A percentile compares a stretch with the other conserved stretches of the same genome.
These are phyloP conservation scores for Aegilops speltoides DNA, from an alignment of 176 grass and related monocot genomes.

Conservation along the genomic window DNA sequence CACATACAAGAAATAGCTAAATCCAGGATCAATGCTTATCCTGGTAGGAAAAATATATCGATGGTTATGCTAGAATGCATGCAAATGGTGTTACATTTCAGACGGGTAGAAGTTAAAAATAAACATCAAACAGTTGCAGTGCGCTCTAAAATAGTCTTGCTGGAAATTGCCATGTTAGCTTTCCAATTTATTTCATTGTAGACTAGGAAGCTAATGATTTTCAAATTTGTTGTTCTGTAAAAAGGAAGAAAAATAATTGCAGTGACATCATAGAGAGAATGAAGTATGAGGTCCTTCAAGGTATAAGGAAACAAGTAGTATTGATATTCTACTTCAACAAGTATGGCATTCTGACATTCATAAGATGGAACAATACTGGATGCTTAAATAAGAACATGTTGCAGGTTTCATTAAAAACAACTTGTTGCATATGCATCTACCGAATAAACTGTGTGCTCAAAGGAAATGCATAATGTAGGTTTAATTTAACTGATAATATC, in stretches of 20 bases:
- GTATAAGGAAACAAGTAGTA: constrained; percentile 5
- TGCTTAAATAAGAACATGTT: not conserved
- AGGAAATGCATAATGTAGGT: not conserved
- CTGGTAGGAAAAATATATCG: constrained; percentile 20
- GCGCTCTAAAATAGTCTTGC: not conserved
- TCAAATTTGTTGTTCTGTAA: not conserved
- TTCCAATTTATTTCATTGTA: not conserved
- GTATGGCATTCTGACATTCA: not conserved
- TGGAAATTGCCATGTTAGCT: not conserved
- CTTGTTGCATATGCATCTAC: not conserved
- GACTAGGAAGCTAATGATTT: not conserved
- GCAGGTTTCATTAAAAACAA: not conserved
- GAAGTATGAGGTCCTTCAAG: not conserved
- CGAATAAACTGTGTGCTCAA: not conserved
- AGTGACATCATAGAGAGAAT: not conserved
- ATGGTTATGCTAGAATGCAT: constrained; percentile 5
- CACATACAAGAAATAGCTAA: constrained; percentile 18
- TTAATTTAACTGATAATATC: not conserved
- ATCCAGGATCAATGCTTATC: constrained; percentile 1
- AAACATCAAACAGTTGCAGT: not conserved
- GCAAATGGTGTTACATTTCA: not conserved
- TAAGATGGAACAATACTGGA: not conserved
- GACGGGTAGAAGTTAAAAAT: not conserved
- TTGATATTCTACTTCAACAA: not conserved
- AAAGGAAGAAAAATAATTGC: not conserved